A percentile compares a stretch with the other conserved stretches of the same genome.
These are phyloP conservation scores for Neofusicoccum kwambonambiense DNA, from an alignment of 2,329 filamentous ascomycete genomes.

Conservation along the genomic window DNA sequence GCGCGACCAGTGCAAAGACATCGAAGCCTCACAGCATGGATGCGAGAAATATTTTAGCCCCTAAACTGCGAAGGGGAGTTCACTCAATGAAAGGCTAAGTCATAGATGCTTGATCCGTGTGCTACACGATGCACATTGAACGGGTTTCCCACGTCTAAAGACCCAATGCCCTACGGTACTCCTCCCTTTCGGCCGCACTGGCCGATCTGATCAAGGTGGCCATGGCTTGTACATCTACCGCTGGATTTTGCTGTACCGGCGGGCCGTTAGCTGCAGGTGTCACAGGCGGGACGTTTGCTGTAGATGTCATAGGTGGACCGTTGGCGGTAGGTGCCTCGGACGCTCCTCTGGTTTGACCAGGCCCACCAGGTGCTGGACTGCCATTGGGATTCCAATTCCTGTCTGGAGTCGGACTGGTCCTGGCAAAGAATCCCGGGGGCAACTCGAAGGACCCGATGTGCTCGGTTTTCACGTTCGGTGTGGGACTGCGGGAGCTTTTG, in stretches of 20 bases:
- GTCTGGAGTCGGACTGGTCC: not conserved
- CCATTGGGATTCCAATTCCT: not conserved
- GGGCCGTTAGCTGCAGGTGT: not conserved
- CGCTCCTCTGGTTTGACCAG: not conserved
- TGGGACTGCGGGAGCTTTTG: not conserved
- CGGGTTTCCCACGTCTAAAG: not conserved
- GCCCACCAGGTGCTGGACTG: not conserved
- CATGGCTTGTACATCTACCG: not conserved
- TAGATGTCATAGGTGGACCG: too few species aligned
- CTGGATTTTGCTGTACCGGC: not conserved
- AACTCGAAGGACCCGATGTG: conserved; percentile 1
- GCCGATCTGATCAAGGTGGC: not conserved
- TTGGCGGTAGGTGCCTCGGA: not conserved
- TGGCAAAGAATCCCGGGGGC: not conserved
- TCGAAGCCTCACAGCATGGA: too few species aligned
- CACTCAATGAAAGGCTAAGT: not conserved
- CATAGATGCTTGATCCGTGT: not conserved
- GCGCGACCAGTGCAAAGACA: not conserved
- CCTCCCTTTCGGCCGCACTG: not conserved
- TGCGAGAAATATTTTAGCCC: too few species aligned
- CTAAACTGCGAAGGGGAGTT: too few species aligned
- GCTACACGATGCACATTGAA: not conserved
- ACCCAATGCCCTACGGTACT: not conserved
- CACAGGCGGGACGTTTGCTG: not conserved
- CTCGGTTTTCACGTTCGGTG: not conserved